A percentile compares a stretch with the other conserved stretches of the same genome.
These are phyloP conservation scores for Isabelozyma rhagii DNA, from an alignment of 805 yeast genomes.

Conservation along the genomic window DNA sequence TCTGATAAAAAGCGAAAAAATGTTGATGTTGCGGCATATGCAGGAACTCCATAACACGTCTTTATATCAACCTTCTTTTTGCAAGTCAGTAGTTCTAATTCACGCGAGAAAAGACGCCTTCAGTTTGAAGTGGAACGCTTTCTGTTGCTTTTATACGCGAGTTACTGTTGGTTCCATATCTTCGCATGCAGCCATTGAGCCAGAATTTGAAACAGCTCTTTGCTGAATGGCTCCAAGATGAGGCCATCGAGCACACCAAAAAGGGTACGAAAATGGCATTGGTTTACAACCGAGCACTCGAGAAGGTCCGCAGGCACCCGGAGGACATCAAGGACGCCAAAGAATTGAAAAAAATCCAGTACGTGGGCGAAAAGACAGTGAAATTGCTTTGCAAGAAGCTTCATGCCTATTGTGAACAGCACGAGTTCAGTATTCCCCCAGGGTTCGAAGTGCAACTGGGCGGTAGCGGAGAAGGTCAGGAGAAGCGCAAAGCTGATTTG, in stretches of 20 bases:
- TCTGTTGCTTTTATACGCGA: not conserved
- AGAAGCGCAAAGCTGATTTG: not conserved
- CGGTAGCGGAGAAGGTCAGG: not conserved
- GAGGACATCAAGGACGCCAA: slow-evolving; percentile 50
- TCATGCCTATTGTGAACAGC: slow-evolving; percentile 52
- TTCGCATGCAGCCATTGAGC: not conserved
- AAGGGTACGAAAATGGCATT: slow-evolving; percentile 52
- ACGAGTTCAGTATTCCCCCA: slow-evolving; percentile 46
- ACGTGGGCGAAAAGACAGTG: slow-evolving; percentile 71
- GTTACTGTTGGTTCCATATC: not conserved
- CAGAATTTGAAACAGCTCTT: slow-evolving; percentile 51
- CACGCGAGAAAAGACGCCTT: not conserved
- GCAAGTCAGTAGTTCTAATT: not conserved
- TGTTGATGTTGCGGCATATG: not conserved
- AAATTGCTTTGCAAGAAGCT: slow-evolving; percentile 46
- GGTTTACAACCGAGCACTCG: slow-evolving; percentile 56
- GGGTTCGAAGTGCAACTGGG: slow-evolving; percentile 15
- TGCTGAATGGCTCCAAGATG: slow-evolving; percentile 57
- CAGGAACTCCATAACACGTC: not conserved
- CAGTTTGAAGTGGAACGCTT: not conserved
- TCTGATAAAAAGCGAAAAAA: not conserved
- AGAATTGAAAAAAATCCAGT: slow-evolving; percentile 58
- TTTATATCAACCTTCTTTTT: not conserved
- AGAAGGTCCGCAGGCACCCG: slow-evolving; percentile 44
- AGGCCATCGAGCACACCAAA: slow-evolving; percentile 40